Conservation (phyloP, 495 filamentous ascomycete species). For the Neurospora intermedia region DNA sequence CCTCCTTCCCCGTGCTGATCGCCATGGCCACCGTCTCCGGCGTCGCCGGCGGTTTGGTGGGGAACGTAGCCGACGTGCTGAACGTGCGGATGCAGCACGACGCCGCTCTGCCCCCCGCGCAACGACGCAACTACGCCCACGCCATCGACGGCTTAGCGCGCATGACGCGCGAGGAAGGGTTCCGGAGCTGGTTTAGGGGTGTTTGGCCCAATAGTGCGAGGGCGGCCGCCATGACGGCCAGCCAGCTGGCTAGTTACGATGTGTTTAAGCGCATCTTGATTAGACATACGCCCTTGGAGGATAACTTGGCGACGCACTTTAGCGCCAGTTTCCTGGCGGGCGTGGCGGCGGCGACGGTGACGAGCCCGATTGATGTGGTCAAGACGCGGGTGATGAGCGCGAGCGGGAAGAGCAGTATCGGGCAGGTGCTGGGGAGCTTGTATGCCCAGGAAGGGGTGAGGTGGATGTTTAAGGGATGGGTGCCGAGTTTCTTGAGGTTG, state of each 20-base stretch:
- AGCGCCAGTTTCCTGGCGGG: constrained; percentile 76
- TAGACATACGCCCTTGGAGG: constrained; percentile 53
- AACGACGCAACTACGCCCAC: constrained; percentile 80
- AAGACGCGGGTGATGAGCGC: constrained; percentile 93
- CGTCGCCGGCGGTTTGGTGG: constrained; percentile 78
- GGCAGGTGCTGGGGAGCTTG: constrained; percentile 52
- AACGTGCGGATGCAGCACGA: constrained; percentile 99
- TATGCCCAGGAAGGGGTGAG: constrained; percentile 64
- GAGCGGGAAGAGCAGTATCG: constrained; percentile 47
- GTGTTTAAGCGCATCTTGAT: constrained; percentile 76
- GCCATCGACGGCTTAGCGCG: constrained; percentile 77
- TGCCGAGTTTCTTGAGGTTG: constrained; percentile 87
- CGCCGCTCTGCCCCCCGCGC: constrained; percentile 57
- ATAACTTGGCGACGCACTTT: constrained; percentile 78
- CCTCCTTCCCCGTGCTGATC: constrained; percentile 61
- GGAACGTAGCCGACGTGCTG: constrained; percentile 89
- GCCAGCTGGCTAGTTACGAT: constrained; percentile 86
- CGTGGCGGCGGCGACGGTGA: constrained; percentile 89
- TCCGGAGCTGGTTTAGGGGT: constrained; percentile 65
- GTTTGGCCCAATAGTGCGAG: constrained; percentile 85
- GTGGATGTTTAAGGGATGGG: constrained; percentile 98
- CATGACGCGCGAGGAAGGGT: constrained; percentile 73
- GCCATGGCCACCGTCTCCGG: constrained; percentile 74
- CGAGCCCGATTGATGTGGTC: constrained; percentile 92
- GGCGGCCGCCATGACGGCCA: constrained; percentile 87